Conservation (phyloP, 345 rosid species). For the Kandelia obovata region DNA sequence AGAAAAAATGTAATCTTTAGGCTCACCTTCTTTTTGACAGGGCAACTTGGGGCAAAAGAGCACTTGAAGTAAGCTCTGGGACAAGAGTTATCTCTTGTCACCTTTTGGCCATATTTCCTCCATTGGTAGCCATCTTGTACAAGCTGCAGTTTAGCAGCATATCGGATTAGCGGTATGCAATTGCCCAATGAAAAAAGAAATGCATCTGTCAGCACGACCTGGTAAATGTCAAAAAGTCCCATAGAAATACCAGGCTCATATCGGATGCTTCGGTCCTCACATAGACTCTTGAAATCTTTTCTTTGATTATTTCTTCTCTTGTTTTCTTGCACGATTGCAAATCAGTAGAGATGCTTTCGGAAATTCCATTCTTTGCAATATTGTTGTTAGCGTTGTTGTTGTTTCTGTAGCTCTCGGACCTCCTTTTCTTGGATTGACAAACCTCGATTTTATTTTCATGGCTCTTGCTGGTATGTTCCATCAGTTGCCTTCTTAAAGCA, state of each 20-base stretch:
- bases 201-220: not conserved
- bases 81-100: slow-evolving; percentile 94
- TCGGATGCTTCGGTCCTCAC: slow-evolving; percentile 70
- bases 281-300: slow-evolving; percentile 58
- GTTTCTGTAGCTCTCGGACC: slow-evolving; percentile 44
- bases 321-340: slow-evolving; percentile 71
- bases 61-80: slow-evolving; percentile 99
- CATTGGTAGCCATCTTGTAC: slow-evolving; percentile 98
- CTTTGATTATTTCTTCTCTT: slow-evolving; percentile 65
- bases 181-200: not conserved
- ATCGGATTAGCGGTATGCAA: not conserved
- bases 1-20: not conserved
- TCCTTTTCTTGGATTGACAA: slow-evolving; percentile 71
- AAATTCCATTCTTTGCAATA: slow-evolving; percentile 38
- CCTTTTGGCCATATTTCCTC: slow-evolving; percentile 99
- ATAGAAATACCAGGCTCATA: slow-evolving; percentile 61
- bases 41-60: slow-evolving; percentile 93
- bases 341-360: slow-evolving; percentile 86
- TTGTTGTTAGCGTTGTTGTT: slow-evolving; percentile 22
- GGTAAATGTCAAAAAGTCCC: not conserved
- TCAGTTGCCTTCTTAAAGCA: slow-evolving; percentile 54
- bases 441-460: slow-evolving; percentile 38
- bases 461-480: slow-evolving; percentile 52
- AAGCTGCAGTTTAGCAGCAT: slow-evolving; percentile 37
- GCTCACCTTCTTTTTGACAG: slow-evolving; percentile 89